These are phyloP conservation scores for Globisporangium lucens DNA, from an alignment of 352 stramenopile species.

Conservation along the genomic window DNA sequence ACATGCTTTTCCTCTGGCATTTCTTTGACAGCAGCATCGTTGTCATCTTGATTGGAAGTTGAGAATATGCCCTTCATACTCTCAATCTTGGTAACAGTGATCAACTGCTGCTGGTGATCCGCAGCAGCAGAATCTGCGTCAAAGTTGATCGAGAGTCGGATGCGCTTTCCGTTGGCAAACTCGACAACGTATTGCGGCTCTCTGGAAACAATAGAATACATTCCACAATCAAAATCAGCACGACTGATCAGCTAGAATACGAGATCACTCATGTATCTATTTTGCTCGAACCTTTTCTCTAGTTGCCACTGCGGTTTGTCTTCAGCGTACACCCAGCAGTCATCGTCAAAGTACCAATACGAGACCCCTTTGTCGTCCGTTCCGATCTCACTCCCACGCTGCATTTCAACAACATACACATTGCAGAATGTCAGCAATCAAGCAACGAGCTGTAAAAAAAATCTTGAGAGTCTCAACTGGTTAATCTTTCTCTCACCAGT, in stretches of 20 bases:
- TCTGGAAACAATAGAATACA: constrained; percentile 20
- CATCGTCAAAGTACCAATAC: constrained; percentile 88
- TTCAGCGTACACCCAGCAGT: constrained; percentile 84
- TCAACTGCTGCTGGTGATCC: neutral
- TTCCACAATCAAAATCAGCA: neutral
- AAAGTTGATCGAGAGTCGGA: constrained; percentile 82
- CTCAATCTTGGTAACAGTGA: constrained; percentile 2
- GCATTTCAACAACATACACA: constrained; percentile 7
- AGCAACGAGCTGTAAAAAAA: neutral
- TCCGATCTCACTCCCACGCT: constrained; percentile 67
- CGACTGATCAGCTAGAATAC: neutral
- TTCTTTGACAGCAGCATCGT: neutral
- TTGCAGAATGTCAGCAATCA: neutral
- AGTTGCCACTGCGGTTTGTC: constrained; percentile 63
- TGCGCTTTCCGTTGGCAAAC: constrained; percentile 71
- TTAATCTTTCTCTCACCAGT: constrained; percentile 38
- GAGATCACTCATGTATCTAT: neutral
- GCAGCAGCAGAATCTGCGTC: constrained; percentile 12
- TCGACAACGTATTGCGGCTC: constrained; percentile 56
- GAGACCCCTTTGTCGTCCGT: constrained; percentile 67
- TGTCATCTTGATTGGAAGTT: neutral
- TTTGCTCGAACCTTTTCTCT: constrained; percentile 19
- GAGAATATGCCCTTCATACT: constrained; percentile 16
- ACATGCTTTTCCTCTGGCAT: neutral
- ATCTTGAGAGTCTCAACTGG: too few species aligned